phyloP scores from a whole-genome alignment of 2,329 filamentous ascomycete genomes.

The Hymenoscyphus fraxineus region DNA sequence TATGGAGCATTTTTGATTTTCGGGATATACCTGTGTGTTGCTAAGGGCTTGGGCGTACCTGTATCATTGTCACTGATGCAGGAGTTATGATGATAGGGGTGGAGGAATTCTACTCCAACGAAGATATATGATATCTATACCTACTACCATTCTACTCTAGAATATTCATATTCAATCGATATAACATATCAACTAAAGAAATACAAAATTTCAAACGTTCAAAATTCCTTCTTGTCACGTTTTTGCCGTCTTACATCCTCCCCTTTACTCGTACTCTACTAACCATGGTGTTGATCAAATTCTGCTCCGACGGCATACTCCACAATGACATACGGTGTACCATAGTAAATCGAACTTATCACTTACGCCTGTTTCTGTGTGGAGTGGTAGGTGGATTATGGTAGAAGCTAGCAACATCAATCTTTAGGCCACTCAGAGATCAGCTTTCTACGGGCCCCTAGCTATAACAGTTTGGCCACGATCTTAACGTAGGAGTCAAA shows the following conservation, averaged over 20 bases:
- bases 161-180: neutral
- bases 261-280: neutral
- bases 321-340: neutral
- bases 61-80: constrained; percentile 12
- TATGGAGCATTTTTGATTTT: neutral
- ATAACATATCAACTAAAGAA: neutral
- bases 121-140: constrained; percentile 2
- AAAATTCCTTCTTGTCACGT: neutral
- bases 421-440: too few species aligned
- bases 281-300: too few species aligned
- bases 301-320: neutral
- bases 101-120: neutral
- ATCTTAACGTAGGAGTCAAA: too few species aligned
- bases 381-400: too few species aligned
- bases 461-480: too few species aligned
- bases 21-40: constrained; percentile 11
- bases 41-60: neutral
- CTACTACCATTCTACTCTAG: constrained; percentile 1
- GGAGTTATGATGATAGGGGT: constrained; percentile 1
- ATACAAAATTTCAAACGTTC: neutral
- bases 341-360: too few species aligned
- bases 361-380: too few species aligned
- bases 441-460: too few species aligned
- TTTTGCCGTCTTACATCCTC: neutral
- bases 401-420: too few species aligned